Percentiles rank a stretch among this genome's conserved stretches.
Evolutionary conservation across 148 eudicot genomes (phyloP).

Genomic region (Fagopyrum tataricum): DNA sequence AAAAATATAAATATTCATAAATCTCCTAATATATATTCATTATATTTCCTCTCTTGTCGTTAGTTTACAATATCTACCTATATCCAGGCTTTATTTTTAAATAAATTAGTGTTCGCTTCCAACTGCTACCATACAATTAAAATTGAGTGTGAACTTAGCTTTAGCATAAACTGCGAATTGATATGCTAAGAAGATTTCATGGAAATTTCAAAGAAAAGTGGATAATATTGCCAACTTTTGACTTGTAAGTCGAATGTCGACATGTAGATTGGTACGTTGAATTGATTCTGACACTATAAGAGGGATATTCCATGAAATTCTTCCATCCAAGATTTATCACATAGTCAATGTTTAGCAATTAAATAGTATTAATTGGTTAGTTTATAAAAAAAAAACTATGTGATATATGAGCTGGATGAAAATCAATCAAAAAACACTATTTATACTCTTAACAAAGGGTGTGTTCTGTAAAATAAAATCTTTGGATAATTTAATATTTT

Average conservation of each 20-base stretch:
- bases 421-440: no score
- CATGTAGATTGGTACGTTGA: not conserved
- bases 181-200: not conserved
- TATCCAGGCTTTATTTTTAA: not conserved
- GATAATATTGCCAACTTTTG: not conserved
- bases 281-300: not conserved
- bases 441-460: no score
- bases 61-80: not conserved
- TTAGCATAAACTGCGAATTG: not conserved
- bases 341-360: not conserved
- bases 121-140: not conserved
- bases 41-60: not conserved
- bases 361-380: no score
- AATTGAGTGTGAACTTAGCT: not conserved
- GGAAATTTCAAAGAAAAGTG: constrained; percentile 6
- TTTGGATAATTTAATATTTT: no score
- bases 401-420: not conserved
- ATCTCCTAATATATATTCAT: not conserved
- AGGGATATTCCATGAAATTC: not conserved
- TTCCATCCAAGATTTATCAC: not conserved
- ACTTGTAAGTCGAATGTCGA: not conserved
- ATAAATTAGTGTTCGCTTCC: not conserved
- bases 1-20: not conserved
- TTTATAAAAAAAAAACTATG: no score
- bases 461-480: no score